A percentile compares a stretch with the other conserved stretches of the same genome.
These are phyloP conservation scores for Cytospora paraplurivora DNA, from an alignment of 2,329 filamentous ascomycete genomes.

Conservation along the genomic window DNA sequence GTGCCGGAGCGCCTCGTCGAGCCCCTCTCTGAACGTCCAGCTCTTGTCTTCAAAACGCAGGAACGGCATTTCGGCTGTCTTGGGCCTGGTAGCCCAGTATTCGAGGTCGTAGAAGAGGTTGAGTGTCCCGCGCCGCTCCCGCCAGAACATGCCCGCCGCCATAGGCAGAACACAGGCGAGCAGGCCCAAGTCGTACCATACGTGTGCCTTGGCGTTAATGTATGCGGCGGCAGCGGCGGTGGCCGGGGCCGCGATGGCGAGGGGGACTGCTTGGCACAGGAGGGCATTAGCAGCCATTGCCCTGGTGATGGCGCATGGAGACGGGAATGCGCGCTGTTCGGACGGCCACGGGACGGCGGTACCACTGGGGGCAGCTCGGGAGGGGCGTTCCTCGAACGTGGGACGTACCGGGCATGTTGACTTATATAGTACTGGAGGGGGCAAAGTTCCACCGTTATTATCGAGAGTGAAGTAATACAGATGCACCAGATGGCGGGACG, in stretches of 20 bases:
- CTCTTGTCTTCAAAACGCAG: constrained; percentile 68
- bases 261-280: constrained; percentile 47
- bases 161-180: constrained; percentile 57
- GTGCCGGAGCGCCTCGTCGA: constrained; percentile 70
- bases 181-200: constrained; percentile 67
- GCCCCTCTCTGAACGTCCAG: constrained; percentile 76
- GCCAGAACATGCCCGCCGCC: constrained; percentile 45
- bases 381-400: neutral
- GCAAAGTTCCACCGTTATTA: neutral
- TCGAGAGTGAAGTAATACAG: neutral
- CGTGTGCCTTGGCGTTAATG: constrained; percentile 68
- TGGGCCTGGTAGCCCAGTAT: constrained; percentile 55
- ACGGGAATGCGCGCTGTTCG: neutral
- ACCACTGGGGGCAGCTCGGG: neutral
- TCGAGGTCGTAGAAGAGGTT: constrained; percentile 80
- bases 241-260: constrained; percentile 60
- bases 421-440: neutral
- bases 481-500: neutral
- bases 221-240: constrained; percentile 72
- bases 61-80: constrained; percentile 57
- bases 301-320: neutral
- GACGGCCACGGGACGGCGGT: too few species aligned
- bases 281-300: constrained; percentile 24
- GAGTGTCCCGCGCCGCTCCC: constrained; percentile 60
- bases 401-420: constrained; percentile 25